These are phyloP conservation scores for Mycena amicta DNA, from an alignment of 768 basidiomycete genomes.

Conservation along the genomic window DNA sequence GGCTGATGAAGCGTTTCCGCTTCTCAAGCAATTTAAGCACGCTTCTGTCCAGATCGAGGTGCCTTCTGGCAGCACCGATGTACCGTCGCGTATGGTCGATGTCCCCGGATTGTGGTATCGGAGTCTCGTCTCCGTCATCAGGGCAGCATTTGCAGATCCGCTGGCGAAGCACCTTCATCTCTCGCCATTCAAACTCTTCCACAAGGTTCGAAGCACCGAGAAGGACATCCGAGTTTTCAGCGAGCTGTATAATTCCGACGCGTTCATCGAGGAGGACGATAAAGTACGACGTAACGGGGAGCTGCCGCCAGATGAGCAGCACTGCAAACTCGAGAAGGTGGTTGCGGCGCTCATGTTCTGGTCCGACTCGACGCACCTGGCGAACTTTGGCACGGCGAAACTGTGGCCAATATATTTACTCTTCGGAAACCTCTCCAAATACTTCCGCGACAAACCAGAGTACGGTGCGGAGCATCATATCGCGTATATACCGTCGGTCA, in stretches of 20 bases:
- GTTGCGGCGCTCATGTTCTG: slow-evolving; percentile 31
- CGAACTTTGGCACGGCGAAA: slow-evolving; percentile 34
- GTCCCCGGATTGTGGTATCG: slow-evolving; percentile 28
- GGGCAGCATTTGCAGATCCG: slow-evolving; percentile 21
- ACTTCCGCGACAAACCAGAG: slow-evolving; percentile 31
- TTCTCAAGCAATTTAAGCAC: background rate
- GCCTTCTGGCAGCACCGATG: slow-evolving; percentile 21
- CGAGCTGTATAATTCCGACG: slow-evolving; percentile 37
- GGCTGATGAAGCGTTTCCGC: background rate
- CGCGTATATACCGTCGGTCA: slow-evolving; percentile 45
- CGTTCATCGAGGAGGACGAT: slow-evolving; percentile 32
- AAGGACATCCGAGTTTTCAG: slow-evolving; percentile 33
- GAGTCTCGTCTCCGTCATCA: slow-evolving; percentile 27
- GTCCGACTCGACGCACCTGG: slow-evolving; percentile 35
- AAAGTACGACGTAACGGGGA: slow-evolving; percentile 24
- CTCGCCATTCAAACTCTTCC: slow-evolving; percentile 26
- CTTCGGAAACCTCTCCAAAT: slow-evolving; percentile 46
- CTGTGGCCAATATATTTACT: slow-evolving; percentile 44
- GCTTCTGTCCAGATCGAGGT: slow-evolving; percentile 22
- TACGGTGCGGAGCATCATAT: slow-evolving; percentile 39
- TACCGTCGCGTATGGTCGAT: slow-evolving; percentile 18
- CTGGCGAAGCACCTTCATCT: slow-evolving; percentile 24
- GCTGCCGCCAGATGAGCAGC: slow-evolving; percentile 24
- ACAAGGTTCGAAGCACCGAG: slow-evolving; percentile 19
- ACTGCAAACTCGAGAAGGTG: slow-evolving; percentile 27